Conservation (phyloP, 75 land plant species). For the Adiantum capillusveneris region DNA sequence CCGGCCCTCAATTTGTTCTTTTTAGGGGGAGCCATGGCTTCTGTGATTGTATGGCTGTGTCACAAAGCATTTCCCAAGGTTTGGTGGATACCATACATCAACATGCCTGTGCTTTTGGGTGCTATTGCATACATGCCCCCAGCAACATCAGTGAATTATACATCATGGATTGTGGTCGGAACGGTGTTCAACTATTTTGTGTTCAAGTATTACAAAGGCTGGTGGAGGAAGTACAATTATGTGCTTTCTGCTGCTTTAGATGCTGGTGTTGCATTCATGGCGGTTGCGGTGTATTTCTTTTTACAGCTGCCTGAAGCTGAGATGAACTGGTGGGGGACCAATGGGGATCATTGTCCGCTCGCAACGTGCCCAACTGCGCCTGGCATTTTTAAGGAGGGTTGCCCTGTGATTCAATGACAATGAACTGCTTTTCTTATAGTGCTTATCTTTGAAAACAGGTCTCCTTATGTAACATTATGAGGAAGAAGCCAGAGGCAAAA, state of each 20-base stretch:
- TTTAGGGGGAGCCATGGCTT: conserved; percentile 15
- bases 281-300: conserved; percentile 6
- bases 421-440: no score
- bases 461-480: no score
- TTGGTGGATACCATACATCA: conserved; percentile 9
- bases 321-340: conserved; percentile 24
- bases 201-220: conserved; percentile 14
- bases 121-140: conserved; percentile 15
- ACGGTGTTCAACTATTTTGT: conserved; percentile 24
- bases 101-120: conserved; percentile 20
- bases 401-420: no score
- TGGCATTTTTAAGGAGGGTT: no score
- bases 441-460: no score
- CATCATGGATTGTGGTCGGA: conserved; percentile 20
- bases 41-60: conserved; percentile 14
- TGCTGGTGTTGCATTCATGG: conserved; percentile 23
- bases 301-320: conserved; percentile 4
- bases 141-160: conserved; percentile 25
- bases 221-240: conserved; percentile 33
- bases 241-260: conserved; percentile 28
- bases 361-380: conserved; percentile 33
- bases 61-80: conserved; percentile 7
- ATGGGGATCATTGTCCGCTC: conserved; percentile 20
- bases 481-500: no score
- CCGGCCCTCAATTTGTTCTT: conserved; percentile 20